Evolutionary conservation across 2,329 filamentous ascomycete genomes (phyloP), one percentile per base, ranked within the genome.

Genomic region (Mariannaea sp.): DNA sequence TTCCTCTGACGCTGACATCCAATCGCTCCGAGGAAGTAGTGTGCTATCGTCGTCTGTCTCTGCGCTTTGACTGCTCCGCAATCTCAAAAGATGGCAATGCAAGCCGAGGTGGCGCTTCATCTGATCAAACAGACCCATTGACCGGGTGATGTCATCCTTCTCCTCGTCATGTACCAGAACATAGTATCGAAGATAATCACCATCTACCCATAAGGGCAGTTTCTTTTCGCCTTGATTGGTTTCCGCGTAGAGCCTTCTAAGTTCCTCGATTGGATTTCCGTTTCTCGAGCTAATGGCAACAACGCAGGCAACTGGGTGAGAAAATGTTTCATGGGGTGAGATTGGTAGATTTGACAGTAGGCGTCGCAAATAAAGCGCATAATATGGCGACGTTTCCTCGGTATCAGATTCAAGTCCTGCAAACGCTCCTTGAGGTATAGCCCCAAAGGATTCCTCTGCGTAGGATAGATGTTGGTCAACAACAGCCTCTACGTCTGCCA

Each of bases 31-130:
- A 1, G 93, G 90, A 17, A 97, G 79, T 46, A 86, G 84, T 64
- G 91, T 84, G 66, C 90, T 93, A 68, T 97, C 93, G 69, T 97
- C 92, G 70, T 97, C 94, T 1, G 91, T 92, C 58, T 92, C 85
- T 29, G 90, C 87, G 70, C 91, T 93, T 68, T 92, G 89, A 30
- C 85, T 88, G 65, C 90, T 95, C 62, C 93, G 84, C 44, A 99
- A 77, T 58, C 95, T 81, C 27, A 99, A 78, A 9, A 99, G 79
- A 73, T 99, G 94, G 69, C 94, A 99, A 72, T 99, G 92, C 41
- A 97, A 77, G 2, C 94, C 94, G 59, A 99, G 90, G 73, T 97
- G 91, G n/a, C 94, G 86, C 74, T 97, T 99, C 95, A 99, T 99
- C 71, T 97, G 91, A 64, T 99, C 94, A 71, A 96, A 99, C 22